phyloP scores from a whole-genome alignment of 2,329 filamentous ascomycete genomes.

The Aspergillus nomiae region DNA sequence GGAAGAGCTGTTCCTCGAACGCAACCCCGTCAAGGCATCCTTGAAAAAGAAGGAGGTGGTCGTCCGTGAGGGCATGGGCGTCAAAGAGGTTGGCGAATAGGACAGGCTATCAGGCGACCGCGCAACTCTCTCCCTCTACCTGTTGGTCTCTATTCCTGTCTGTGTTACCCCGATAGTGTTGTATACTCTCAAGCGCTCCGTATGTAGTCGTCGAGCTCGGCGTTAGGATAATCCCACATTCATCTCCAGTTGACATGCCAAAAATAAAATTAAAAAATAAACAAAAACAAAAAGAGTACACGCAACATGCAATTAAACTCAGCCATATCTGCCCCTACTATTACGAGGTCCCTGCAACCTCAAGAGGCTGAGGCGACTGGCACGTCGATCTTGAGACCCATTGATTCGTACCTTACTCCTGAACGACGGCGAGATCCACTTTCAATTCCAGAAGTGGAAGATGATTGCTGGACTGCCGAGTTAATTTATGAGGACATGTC shows the following conservation, averaged over 20 bases:
- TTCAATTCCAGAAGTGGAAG: not conserved
- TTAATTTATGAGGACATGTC: not conserved
- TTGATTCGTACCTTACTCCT: not conserved
- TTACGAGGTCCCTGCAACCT: not conserved
- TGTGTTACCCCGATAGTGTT: not conserved
- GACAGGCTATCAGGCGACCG: not conserved
- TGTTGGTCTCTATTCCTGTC: not conserved
- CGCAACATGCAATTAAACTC: not conserved
- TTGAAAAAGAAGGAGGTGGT: slow-evolving; percentile 4
- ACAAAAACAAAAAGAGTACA: not conserved
- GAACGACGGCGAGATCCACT: not conserved
- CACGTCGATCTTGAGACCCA: not conserved
- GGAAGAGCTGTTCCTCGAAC: slow-evolving; percentile 4
- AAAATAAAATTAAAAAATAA: not conserved
- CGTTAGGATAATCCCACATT: not conserved
- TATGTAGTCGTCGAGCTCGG: not conserved
- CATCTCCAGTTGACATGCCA: not conserved
- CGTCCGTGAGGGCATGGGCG: slow-evolving; percentile 5
- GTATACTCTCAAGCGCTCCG: not conserved
- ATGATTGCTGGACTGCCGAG: not conserved
- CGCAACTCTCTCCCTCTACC: not conserved
- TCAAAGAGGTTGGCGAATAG: slow-evolving; percentile 6
- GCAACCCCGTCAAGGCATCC: slow-evolving; percentile 10
- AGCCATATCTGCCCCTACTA: not conserved
- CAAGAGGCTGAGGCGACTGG: not conserved